Base-by-base conservation (phyloP, 2,329 filamentous ascomycete species). In the Calonectria pseudoturangicola region DNA sequence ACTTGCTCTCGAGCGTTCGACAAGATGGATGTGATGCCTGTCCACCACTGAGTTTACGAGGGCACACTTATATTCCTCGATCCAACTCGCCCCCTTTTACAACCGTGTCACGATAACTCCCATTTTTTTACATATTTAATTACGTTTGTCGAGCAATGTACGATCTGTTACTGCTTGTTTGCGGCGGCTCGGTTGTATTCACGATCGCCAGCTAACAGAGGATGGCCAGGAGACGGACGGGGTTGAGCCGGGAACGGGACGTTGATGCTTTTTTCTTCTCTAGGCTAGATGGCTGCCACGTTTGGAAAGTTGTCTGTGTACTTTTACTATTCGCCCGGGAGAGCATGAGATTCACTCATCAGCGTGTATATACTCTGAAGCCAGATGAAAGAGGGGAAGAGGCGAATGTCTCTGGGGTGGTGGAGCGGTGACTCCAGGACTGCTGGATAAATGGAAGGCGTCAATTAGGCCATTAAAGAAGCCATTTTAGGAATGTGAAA, bases 1-100 rank as follows among this genome's bases (percentile, higher is more conserved):
- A 96, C 95, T 79, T 99, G 97, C 88, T 95, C 94, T 80, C 94
- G 94, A 84, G 92, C 95, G 4, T 99, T 99, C 82, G 96, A 98
- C 80, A 94, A 92, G 83, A 94, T 94, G 84, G 97, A 99, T 82
- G 92, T 95, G 74, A 97, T 98, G 95, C 86, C 89, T 27, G 90
- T 92, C 63, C 92, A 93, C 81, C 84, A 86, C 74, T 86, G 77
- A 79, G 58, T 39, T 45, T 45, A 33, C 43, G 63, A 36, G 41
- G 51, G 56, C 56, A 56, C 47, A 43, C 21, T 60, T 54, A 36
- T 58, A 45, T 10, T 41, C 47, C 64, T 68, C 64, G 58, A 75
- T 51, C 75, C 56, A 67, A 65, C 41, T 60, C 71, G 54, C 36
- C 69, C 72, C 66, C 54, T 62, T 72, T 66, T 43, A 70, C 73